phyloP scores from a whole-genome alignment of 2,329 filamentous ascomycete genomes.

The Colletotrichum magnum region DNA sequence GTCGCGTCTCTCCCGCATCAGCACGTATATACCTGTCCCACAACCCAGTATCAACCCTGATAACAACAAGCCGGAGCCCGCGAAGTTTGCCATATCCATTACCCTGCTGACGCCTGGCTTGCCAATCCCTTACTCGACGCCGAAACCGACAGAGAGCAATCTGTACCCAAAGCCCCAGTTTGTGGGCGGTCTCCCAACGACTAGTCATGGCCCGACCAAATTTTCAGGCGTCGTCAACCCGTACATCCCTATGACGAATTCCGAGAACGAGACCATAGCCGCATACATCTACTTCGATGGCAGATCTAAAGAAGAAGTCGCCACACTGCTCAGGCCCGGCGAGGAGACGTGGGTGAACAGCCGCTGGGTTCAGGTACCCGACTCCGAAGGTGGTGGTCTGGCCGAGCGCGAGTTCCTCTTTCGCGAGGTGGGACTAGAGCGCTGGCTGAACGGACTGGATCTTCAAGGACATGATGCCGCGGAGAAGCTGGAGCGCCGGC shows the following conservation, averaged over 20 bases:
- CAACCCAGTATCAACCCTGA: conserved; percentile 78
- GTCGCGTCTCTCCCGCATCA: conserved; percentile 91
- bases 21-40: conserved; percentile 96
- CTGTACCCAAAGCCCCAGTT: conserved; percentile 86
- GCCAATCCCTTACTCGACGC: conserved; percentile 92
- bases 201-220: conserved; percentile 60
- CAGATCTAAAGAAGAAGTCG: conserved; percentile 94
- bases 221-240: conserved; percentile 76
- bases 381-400: conserved; percentile 91
- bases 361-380: conserved; percentile 94
- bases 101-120: conserved; percentile 91
- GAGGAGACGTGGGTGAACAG: conserved; percentile 99
- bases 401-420: conserved; percentile 98
- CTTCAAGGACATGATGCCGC: conserved; percentile 93
- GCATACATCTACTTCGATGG: conserved; percentile 99
- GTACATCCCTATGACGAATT: conserved; percentile 93
- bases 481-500: conserved; percentile 89
- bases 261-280: conserved; percentile 95
- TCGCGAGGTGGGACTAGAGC: conserved; percentile 93
- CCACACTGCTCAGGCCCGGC: conserved; percentile 89
- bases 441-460: conserved; percentile 96
- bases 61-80: conserved; percentile 86
- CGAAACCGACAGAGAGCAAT: conserved; percentile 82
- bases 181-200: conserved; percentile 79
- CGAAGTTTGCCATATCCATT: conserved; percentile 98